Base-by-base conservation (phyloP, 805 yeast species). In the Hanseniaspora guilliermondii region DNA sequence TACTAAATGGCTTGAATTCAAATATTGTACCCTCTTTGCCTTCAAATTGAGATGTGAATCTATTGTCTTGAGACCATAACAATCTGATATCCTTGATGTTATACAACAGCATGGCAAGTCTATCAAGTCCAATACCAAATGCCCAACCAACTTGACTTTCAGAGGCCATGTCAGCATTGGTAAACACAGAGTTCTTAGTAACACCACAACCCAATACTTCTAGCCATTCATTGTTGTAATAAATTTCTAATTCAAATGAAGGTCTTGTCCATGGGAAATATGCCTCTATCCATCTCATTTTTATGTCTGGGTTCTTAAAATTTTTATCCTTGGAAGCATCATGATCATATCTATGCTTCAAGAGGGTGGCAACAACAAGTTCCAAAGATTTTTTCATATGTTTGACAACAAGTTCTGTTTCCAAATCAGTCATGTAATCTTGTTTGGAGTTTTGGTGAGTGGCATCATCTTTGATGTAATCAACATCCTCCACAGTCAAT, bases 221-320 rank as follows among this genome's bases (percentile, higher is more conserved):
- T 36, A 93, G 74, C 98, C 98, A 93, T 60, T 89, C 95, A 52
- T 93, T 95, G 65, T 88, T 86, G 97, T 97, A 93, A 89, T 94
- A 88, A 4, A 93, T 96, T 69, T 93, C 98, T 60, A 94, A 87
- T 64, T 93, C 97, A 94, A 95, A 93, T 42, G 95, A 85, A 3
- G 98, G 98, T 1, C 95, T 80, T 2, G 98, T 93, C 97, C 97
- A 93, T 3, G 98, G 98, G 72, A 93, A 93, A 63, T 82, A 87
- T 0, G 93, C 95, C 62, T 87, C 94, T 35, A 88, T 84, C 98
- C 98, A 93, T 60, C 97, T 76, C 19, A 89, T 85, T 63, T 78
- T 82, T 57, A 93, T 73, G 6, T 95, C 95, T 50, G 77, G 77
- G 55, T 62, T 65, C 59, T 49, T 65, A 61, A 40, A 61, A 57